Evolutionary conservation across 192 early-diverging fungal genomes (phyloP), one percentile per base, ranked within the genome.

Genomic region (Rhizophagus sp.): DNA sequence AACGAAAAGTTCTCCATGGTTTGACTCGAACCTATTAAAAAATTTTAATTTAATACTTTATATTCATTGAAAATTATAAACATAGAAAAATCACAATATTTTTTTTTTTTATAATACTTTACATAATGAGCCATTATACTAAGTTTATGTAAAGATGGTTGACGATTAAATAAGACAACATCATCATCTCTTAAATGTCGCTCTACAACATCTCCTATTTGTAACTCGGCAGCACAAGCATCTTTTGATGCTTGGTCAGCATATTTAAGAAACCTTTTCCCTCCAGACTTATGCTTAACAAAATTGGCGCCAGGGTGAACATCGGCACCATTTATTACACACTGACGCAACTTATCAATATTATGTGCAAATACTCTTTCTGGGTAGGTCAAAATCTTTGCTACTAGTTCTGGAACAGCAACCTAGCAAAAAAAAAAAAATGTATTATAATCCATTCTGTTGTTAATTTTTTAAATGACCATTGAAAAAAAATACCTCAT

Each of bases 1-100:
- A 98, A 69, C 97, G 93, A 89, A 99, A 96, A 10, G 98, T 99
- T 80, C 97, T 87, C 96, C 97, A 97, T 4, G 97, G 98, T 82
- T 94, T 93, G 36, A 98, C 90, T 72, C 95, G 95, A 36, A 87
- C 90, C 88, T 88, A 47, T 34, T 33, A 17, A 74, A 11, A 27
- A 70, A 78, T 80, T 50, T 15, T 47, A 62, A 69, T 36, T 80
- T 47, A 69, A 24, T 61, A 10, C 13, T 39, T 39, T 8, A 39
- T 30, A 30, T 30, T 30, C 22, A 70, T 22, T 17, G 44, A n/a
- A 70, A 41, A 41, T 24, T 22, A 34, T 33, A 7, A 13, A 67
- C 1, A 15, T 67, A 67, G 25, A 67, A 17, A 66, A 66, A 15
- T 65, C 0, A 36, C 34, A 36, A 36, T 36, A 4, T 36, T 36